Base-by-base conservation (phyloP, 192 early-diverging fungal genomes). In the Podila verticillata region DNA sequence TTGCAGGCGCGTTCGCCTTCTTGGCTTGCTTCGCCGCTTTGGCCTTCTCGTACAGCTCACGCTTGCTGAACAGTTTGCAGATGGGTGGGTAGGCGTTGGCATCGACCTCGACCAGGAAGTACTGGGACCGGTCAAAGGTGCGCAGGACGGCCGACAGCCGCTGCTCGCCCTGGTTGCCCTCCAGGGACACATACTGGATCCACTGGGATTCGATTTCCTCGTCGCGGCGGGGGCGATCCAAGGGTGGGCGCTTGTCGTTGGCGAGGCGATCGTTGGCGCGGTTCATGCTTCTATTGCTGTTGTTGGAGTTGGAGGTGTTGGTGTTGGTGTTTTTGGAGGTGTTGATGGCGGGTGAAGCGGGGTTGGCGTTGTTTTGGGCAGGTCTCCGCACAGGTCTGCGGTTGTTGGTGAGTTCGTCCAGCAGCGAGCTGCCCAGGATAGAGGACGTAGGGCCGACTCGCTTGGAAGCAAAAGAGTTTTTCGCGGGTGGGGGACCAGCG, bases 21-120 rank as follows among this genome's bases (percentile, higher is more conserved):
- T 85, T 83, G 68, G 84, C 82, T 30, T 84, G 67, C 48, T 78
- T 87, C 9, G 58, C 60, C 1, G 77, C 72, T 49, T 89, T 89
- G 63, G 82, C 74, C 59, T 89, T 89, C 26, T 85, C 82, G 59
- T 83, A 89, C n/a, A 85, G 32, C 7, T 63, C 65, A 54, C 86
- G 87, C 66, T 89, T 89, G 49, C 81, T 81, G 51, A 86, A 72
- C 32, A 87, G 68, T 61, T 85, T 84, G 72, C 88, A 89, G n/a
- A 87, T 78, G 7, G 88, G 88, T 7, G 82, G 70, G 8, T 66
- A 57, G 2, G 70, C 60, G 17, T 64, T 68, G 19, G 86, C 67
- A 47, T 74, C 69, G 0, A 89, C 88, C 44, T 89, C 86, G 10
- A 89, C 66, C 1, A 89, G 68, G 57, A 83, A 86, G 56, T 81